Evolutionary conservation across 768 basidiomycete species (phyloP), one percentile per base, ranked within the genome.

Genomic region (Gymnopilus dilepis): DNA sequence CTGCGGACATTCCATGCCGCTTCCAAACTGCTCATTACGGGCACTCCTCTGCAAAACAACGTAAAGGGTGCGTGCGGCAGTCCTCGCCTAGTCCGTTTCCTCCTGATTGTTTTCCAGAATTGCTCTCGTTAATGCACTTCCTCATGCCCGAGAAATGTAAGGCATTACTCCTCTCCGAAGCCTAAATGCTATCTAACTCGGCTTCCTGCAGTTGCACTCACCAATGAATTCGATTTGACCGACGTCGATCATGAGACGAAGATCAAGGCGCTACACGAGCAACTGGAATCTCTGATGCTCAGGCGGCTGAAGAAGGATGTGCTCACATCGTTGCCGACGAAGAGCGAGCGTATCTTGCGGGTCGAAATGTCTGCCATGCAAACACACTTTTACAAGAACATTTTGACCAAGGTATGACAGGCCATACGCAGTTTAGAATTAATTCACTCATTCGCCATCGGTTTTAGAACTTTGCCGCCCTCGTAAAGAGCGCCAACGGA

Each of bases 371-470:
- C 88, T 72, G 86, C 92, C 54, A 86, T 99, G 72, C 97, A 98
- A 76, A 96, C 94, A 6, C 95, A 95, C 72, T 98, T 96, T 72
- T 99, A 99, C 82, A 98, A 98, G 83, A 99, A 97, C 74, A 99
- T 98, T 69, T 77, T 97, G 64, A 95, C 95, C 34, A 95, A 91
- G 86, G 93, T 90, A 60, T 19, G 79, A 47, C 17, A 30, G 37
- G 73, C 52, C 22, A 24, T 48, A 33, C 33, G 21, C 38, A 22
- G 55, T 19, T 15, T 48, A 22, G 12, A 33, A 37, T 43, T 13
- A 28, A 31, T 59, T 37, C 50, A 5, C 55, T 57, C 51, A 64
- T 56, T 41, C 53, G 15, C 53, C 63, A 31, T 26, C 61, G 3
- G 62, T 21, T 22, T 50, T 66, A 96, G 92, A 99, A 99, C 75